phyloP scores from a whole-genome alignment of 2,329 filamentous ascomycete genomes.

The Colletotrichum sidae region DNA sequence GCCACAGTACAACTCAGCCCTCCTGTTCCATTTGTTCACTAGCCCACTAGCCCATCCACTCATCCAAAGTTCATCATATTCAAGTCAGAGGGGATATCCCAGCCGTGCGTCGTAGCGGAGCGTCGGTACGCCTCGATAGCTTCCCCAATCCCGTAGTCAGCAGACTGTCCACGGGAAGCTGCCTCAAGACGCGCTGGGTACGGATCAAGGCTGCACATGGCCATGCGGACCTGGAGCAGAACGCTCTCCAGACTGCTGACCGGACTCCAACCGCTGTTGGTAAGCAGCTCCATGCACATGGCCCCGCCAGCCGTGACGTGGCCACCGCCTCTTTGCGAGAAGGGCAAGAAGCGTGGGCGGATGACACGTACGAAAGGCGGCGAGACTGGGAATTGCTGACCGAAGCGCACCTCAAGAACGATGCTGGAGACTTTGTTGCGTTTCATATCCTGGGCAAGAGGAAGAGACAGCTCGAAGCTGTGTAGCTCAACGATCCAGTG shows the following conservation, averaged over 20 bases:
- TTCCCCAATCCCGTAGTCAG: conserved; percentile 75
- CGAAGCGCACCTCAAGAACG: conserved; percentile 85
- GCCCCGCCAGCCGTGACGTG: conserved; percentile 88
- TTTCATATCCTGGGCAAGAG: conserved; percentile 82
- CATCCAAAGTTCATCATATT: conserved; percentile 49
- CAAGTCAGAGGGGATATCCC: conserved; percentile 76
- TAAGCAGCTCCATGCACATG: conserved; percentile 86
- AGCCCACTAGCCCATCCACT: too few species aligned
- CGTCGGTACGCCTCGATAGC: conserved; percentile 75
- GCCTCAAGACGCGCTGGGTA: conserved; percentile 75
- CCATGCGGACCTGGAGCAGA: conserved; percentile 82
- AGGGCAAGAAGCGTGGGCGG: conserved; percentile 81
- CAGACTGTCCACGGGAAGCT: conserved; percentile 8
- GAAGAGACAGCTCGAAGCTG: conserved; percentile 77
- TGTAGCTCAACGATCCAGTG: conserved; percentile 94
- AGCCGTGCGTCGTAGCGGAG: conserved; percentile 73
- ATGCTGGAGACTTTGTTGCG: conserved; percentile 70
- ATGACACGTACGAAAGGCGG: conserved; percentile 90
- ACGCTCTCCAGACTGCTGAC: conserved; percentile 81
- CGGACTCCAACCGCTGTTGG: conserved; percentile 84
- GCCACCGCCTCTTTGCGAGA: conserved; percentile 80
- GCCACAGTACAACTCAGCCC: too few species aligned
- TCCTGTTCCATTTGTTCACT: too few species aligned
- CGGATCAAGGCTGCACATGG: conserved; percentile 76
- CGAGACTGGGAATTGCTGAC: conserved; percentile 77